Base-by-base conservation (phyloP, 2,329 filamentous ascomycete genomes). In the Xylariomycetidae sp. region DNA sequence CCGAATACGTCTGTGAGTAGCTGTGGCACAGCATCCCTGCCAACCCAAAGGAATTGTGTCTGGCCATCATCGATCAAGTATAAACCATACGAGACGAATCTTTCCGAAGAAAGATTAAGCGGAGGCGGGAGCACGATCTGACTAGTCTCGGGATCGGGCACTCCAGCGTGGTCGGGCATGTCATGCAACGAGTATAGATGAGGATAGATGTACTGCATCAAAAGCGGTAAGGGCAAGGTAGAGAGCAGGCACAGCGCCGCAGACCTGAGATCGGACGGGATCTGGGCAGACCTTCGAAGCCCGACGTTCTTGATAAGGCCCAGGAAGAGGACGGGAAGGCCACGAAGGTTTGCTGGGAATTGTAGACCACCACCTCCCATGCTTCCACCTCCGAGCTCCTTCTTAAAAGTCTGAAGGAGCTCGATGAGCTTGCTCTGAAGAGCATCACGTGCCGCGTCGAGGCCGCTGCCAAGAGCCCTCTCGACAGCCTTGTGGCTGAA, bases 401-500 rank as follows among this genome's bases (percentile, higher is more conserved):
- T 97, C 65, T 88, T 85, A 69, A 96, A 98, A 0, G 90, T 97
- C 59, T 90, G 84, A 40, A 98, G 70, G 30, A 98, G 76, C 66
- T 98, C 92, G 17, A 88, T 84, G 26, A 95, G 70, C 72, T 98
- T 98, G 46, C 82, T 79, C 59, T 96, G 88, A 27, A 97, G 71
- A 29, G 88, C 84, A 61, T 98, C 92, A 26, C 92, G 77, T 31
- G 92, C 92, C 30, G 88, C 83, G 50, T 98, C 92, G 32, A 98
- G 70, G 25, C 90, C 89, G 50, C 79, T 87, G 50, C 86, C 83
- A 25, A 98, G 69, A 9, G 85, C 82, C 49, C 88, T 77, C 67
- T 98, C 92, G 3, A 97, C 92, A 12, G 92, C 92, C 69, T 97
- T 97, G 74, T 98, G 92, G 50, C 85, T 90, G 70, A 90, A 97